A percentile compares a stretch with the other conserved stretches of the same genome.
Conservation (phyloP, 768 basidiomycete species). For the Omphalotus guepiniiformis region DNA sequence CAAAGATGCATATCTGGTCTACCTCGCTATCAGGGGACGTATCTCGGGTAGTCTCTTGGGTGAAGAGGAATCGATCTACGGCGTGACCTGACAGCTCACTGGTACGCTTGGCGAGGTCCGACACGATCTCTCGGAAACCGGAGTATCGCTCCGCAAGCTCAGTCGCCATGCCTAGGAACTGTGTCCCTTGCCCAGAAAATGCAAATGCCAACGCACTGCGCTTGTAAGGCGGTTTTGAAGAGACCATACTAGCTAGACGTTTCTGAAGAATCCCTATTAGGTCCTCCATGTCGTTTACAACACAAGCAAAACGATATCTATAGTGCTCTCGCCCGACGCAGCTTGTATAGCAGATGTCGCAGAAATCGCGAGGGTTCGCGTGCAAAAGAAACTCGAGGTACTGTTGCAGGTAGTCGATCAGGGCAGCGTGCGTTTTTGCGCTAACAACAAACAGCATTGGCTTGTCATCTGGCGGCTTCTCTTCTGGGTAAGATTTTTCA, state of each 20-base stretch:
- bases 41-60: not conserved
- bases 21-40: conserved; percentile 29
- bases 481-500: conserved; percentile 11
- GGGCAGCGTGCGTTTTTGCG: conserved; percentile 27
- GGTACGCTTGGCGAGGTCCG: conserved; percentile 23
- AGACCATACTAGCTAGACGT: conserved; percentile 15
- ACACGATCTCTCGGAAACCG: conserved; percentile 24
- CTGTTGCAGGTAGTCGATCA: conserved; percentile 23
- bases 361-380: conserved; percentile 20
- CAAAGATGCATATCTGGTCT: conserved; percentile 32
- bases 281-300: conserved; percentile 26
- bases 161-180: conserved; percentile 32
- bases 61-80: conserved; percentile 24
- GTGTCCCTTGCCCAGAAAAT: conserved; percentile 35
- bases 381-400: conserved; percentile 29
- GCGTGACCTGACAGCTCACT: conserved; percentile 23
- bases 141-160: conserved; percentile 25
- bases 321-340: conserved; percentile 33
- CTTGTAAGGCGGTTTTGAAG: conserved; percentile 7
- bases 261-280: conserved; percentile 27
- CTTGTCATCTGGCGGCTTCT: conserved; percentile 4
- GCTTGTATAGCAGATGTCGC: conserved; percentile 31
- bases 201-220: conserved; percentile 16
- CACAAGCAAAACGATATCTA: conserved; percentile 29
- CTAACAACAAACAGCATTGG: conserved; percentile 30